These are phyloP conservation scores for Arthrobotrys conoides DNA, from an alignment of 2,329 filamentous ascomycete genomes.

Conservation along the genomic window DNA sequence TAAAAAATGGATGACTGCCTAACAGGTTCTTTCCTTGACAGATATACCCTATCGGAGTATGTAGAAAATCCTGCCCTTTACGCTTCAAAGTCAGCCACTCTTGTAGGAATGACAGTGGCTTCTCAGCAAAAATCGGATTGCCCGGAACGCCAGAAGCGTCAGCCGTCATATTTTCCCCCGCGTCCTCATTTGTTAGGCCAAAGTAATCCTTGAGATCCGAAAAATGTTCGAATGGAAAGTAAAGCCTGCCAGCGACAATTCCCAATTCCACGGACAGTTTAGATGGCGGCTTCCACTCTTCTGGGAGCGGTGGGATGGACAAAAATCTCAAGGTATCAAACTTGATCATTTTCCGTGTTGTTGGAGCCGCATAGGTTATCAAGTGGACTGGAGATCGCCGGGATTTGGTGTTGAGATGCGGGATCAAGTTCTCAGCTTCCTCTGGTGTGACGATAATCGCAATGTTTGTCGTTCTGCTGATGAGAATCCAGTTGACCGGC, in stretches of 20 bases:
- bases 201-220: slow-evolving; percentile 64
- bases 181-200: slow-evolving; percentile 8
- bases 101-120: slow-evolving; percentile 70
- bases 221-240: slow-evolving; percentile 72
- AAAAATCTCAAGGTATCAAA: slow-evolving; percentile 74
- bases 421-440: slow-evolving; percentile 71
- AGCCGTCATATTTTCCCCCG: slow-evolving; percentile 24
- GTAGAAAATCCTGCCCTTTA: slow-evolving; percentile 72
- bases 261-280: slow-evolving; percentile 75
- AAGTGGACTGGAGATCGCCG: slow-evolving; percentile 67
- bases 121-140: slow-evolving; percentile 66
- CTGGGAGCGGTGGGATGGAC: slow-evolving; percentile 70
- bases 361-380: slow-evolving; percentile 74
- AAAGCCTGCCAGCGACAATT: slow-evolving; percentile 74
- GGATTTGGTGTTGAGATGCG: slow-evolving; percentile 23
- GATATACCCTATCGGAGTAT: slow-evolving; percentile 75
- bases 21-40: slow-evolving; percentile 71
- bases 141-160: slow-evolving; percentile 14
- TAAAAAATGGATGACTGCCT: slow-evolving; percentile 72
- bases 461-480: slow-evolving; percentile 69
- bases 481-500: slow-evolving; percentile 76
- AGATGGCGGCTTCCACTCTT: slow-evolving; percentile 68
- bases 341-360: slow-evolving; percentile 74
- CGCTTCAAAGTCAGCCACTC: slow-evolving; percentile 74
- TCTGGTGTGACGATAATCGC: slow-evolving; percentile 76